phyloP scores from a whole-genome alignment of 129 eudicot species.

The Logfia minima region DNA sequence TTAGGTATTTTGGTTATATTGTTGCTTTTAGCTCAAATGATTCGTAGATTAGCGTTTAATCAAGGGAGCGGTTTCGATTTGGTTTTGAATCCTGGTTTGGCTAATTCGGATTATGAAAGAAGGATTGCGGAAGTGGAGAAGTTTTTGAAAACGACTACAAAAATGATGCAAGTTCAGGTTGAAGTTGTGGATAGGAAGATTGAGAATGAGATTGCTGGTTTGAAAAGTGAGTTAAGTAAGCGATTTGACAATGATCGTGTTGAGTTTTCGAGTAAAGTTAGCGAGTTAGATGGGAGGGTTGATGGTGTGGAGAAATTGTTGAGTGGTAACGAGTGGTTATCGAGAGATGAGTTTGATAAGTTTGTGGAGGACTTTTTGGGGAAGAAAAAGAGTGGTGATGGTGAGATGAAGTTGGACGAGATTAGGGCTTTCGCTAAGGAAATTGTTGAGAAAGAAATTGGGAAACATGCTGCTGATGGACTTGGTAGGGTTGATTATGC shows the following conservation, averaged over 20 bases:
- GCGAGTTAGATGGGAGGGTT: conserved; percentile 34
- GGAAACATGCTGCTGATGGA: conserved; percentile 95
- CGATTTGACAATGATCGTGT: conserved; percentile 42
- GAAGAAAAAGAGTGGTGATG: conserved; percentile 32
- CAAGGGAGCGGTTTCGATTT: conserved; percentile 31
- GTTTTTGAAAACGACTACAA: conserved; percentile 54
- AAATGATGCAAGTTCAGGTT: conserved; percentile 80
- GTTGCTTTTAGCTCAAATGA: conserved; percentile 60
- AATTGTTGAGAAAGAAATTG: conserved; percentile 72
- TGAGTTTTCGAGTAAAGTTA: conserved; percentile 32
- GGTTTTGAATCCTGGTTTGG: conserved; percentile 27
- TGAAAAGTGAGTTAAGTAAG: conserved; percentile 54
- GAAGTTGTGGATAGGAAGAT: conserved; percentile 70
- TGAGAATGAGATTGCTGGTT: conserved; percentile 43
- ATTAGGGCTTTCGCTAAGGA: conserved; percentile 65
- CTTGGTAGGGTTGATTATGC: conserved; percentile 92
- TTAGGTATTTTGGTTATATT: conserved; percentile 49
- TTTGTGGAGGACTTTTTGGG: conserved; percentile 60
- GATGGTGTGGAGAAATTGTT: conserved; percentile 51
- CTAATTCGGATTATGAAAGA: conserved; percentile 57
- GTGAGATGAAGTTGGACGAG: conserved; percentile 58
- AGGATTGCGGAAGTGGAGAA: conserved; percentile 64
- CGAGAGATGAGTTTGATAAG: conserved; percentile 55
- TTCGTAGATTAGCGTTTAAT: conserved; percentile 44
- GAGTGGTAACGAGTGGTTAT: conserved; percentile 39